A percentile compares a stretch with the other conserved stretches of the same genome.
phyloP scores from a whole-genome alignment of 176 grass and related monocot species.

The Eragrostis nindensis region DNA sequence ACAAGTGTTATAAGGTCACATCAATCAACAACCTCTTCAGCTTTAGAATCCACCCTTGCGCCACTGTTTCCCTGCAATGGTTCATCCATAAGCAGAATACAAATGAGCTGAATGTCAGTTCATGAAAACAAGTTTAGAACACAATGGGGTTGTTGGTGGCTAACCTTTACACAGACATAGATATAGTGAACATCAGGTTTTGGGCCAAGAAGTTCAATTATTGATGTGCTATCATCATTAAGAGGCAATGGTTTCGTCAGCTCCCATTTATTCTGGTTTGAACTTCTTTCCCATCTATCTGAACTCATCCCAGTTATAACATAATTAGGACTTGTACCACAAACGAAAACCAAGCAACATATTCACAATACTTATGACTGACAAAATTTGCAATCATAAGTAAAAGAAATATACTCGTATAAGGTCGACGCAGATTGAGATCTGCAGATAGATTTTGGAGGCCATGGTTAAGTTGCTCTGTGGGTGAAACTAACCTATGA shows the following conservation, averaged over 20 bases:
- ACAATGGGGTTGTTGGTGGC: background rate
- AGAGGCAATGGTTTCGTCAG: conserved; percentile 76
- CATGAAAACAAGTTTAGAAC: background rate
- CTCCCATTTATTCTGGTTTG: conserved; percentile 59
- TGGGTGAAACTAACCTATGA: conserved; percentile 70
- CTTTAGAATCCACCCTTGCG: conserved; percentile 3
- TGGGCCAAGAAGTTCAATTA: conserved; percentile 56
- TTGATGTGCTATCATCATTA: conserved; percentile 54
- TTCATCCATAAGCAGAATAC: background rate
- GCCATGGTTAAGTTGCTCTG: too few relatives aligned
- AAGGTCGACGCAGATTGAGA: too few relatives aligned
- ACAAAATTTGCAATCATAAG: background rate
- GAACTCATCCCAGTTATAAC: conserved; percentile 7
- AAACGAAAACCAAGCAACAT: background rate
- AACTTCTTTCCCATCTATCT: conserved; percentile 73
- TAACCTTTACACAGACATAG: conserved; percentile 88
- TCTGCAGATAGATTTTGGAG: too few relatives aligned
- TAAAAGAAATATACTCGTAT: too few relatives aligned
- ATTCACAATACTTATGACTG: background rate
- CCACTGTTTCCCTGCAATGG: background rate
- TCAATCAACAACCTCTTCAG: conserved; percentile 13
- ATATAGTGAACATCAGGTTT: conserved; percentile 95
- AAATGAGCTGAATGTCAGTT: conserved; percentile 3
- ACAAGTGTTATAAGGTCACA: conserved; percentile 22
- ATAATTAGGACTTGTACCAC: background rate